These are phyloP conservation scores for Cucurbita ficifolia DNA, from an alignment of 306 rosid species.

Conservation along the genomic window DNA sequence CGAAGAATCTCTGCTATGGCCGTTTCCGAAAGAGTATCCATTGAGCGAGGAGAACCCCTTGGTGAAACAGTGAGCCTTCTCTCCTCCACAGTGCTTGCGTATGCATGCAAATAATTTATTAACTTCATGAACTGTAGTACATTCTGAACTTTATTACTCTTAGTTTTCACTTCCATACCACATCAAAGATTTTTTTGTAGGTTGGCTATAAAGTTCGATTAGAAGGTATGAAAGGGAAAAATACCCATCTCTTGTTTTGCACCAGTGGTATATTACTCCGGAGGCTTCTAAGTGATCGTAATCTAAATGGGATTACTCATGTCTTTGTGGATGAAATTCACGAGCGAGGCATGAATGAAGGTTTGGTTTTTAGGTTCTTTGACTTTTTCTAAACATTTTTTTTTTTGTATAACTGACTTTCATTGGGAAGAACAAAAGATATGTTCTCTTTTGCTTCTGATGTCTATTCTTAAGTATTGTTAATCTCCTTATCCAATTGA, in stretches of 20 bases:
- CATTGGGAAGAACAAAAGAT: background rate
- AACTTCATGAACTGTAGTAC: constrained; percentile 1
- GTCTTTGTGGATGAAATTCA: constrained; percentile 56
- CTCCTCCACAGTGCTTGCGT: constrained; percentile 8
- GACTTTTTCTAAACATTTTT: background rate
- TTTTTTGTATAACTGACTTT: background rate
- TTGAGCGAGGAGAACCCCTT: constrained; percentile 45
- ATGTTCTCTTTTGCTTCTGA: background rate
- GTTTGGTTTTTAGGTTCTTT: constrained; percentile 11
- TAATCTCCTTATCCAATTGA: background rate
- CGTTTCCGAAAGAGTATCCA: constrained; percentile 40
- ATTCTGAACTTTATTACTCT: constrained; percentile 27
- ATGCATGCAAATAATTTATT: constrained; percentile 9
- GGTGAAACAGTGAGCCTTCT: constrained; percentile 39
- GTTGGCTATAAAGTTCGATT: constrained; percentile 51
- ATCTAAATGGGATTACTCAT: constrained; percentile 40
- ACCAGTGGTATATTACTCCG: constrained; percentile 53
- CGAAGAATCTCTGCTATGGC: constrained; percentile 49
- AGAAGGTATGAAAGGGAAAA: constrained; percentile 49
- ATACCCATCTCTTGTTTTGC: constrained; percentile 46
- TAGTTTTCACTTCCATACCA: constrained; percentile 53
- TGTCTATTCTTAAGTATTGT: background rate
- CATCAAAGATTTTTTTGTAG: constrained; percentile 68
- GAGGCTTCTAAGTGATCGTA: constrained; percentile 41
- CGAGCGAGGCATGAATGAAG: constrained; percentile 59